Percentiles rank a stretch among this genome's conserved stretches.
phyloP scores from a whole-genome alignment of 352 stramenopile genomes.

The Elongisporangium anandrum region DNA sequence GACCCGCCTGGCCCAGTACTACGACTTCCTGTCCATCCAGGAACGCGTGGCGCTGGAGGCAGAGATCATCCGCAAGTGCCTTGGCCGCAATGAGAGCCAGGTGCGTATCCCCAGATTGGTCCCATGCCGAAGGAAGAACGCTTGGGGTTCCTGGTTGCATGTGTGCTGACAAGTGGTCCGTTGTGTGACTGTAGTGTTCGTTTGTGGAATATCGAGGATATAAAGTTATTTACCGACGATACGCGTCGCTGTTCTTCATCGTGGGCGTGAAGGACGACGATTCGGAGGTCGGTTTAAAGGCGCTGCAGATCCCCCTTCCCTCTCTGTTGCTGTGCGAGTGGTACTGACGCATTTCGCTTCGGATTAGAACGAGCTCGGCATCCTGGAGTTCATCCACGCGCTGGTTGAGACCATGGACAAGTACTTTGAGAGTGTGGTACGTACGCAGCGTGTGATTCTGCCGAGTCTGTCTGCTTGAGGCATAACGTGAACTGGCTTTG shows the following conservation, averaged over 20 bases:
- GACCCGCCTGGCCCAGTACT: conserved; percentile 99
- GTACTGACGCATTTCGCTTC: not conserved
- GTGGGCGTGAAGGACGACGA: conserved; percentile 97
- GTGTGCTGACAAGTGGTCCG: not conserved
- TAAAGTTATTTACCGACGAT: conserved; percentile 98
- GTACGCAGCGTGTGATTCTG: conserved; percentile 11
- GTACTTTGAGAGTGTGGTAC: conserved; percentile 97
- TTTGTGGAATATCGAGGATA: conserved; percentile 99
- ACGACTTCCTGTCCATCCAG: conserved; percentile 98
- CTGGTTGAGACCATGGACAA: conserved; percentile 99
- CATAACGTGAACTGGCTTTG: not conserved
- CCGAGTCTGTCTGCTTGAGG: not conserved
- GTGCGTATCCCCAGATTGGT: too few species aligned
- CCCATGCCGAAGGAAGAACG: not conserved
- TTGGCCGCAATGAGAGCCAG: conserved; percentile 97
- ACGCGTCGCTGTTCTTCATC: conserved; percentile 99
- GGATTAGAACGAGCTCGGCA: conserved; percentile 97
- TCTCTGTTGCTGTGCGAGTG: not conserved
- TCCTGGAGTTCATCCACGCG: conserved; percentile 99
- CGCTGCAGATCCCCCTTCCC: not conserved
- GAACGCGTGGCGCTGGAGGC: conserved; percentile 98
- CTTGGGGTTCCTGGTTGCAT: not conserved
- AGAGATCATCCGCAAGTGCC: conserved; percentile 99
- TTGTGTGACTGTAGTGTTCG: conserved; percentile 88
- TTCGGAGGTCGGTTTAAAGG: conserved; percentile 53